Evolutionary conservation across 2,329 filamentous ascomycete genomes (phyloP).

Genomic region (Elsinoe arachidis): DNA sequence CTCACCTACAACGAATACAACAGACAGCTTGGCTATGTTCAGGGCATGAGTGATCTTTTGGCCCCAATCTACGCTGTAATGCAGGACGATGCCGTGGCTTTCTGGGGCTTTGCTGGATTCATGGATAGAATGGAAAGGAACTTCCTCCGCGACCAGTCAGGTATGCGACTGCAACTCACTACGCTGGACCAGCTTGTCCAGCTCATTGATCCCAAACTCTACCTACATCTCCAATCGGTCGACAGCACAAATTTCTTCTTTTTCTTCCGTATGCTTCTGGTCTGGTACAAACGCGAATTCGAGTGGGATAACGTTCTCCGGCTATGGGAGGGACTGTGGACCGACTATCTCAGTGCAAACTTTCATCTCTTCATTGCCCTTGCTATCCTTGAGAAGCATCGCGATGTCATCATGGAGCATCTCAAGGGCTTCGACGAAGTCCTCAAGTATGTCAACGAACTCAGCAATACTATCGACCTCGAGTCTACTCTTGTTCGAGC

Average conservation of each 20-base stretch:
- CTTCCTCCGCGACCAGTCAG: slow-evolving; percentile 88
- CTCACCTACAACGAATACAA: slow-evolving; percentile 99
- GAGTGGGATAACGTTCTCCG: slow-evolving; percentile 77
- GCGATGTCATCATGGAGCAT: slow-evolving; percentile 94
- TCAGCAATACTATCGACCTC: slow-evolving; percentile 87
- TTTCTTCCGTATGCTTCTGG: slow-evolving; percentile 97
- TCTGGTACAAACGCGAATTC: slow-evolving; percentile 99
- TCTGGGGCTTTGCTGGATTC: slow-evolving; percentile 92
- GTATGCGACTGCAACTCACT: slow-evolving; percentile 85
- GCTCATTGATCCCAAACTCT: slow-evolving; percentile 92
- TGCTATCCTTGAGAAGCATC: slow-evolving; percentile 77
- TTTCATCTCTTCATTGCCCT: slow-evolving; percentile 94
- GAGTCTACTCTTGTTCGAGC: slow-evolving; percentile 77
- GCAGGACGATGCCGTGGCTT: slow-evolving; percentile 93
- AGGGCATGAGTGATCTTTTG: slow-evolving; percentile 96
- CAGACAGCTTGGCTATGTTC: slow-evolving; percentile 87
- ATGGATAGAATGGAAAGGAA: slow-evolving; percentile 99
- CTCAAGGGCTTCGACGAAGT: slow-evolving; percentile 93
- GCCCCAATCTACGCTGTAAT: slow-evolving; percentile 94
- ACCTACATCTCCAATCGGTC: slow-evolving; percentile 76
- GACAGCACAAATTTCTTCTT: slow-evolving; percentile 99
- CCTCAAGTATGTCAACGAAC: slow-evolving; percentile 95
- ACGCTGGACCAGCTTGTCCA: slow-evolving; percentile 92
- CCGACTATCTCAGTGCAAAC: slow-evolving; percentile 76
- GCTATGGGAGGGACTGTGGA: slow-evolving; percentile 92